Conservation (phyloP, 2,329 filamentous ascomycete genomes). For the Arthrobotrys pseudoclavata region DNA sequence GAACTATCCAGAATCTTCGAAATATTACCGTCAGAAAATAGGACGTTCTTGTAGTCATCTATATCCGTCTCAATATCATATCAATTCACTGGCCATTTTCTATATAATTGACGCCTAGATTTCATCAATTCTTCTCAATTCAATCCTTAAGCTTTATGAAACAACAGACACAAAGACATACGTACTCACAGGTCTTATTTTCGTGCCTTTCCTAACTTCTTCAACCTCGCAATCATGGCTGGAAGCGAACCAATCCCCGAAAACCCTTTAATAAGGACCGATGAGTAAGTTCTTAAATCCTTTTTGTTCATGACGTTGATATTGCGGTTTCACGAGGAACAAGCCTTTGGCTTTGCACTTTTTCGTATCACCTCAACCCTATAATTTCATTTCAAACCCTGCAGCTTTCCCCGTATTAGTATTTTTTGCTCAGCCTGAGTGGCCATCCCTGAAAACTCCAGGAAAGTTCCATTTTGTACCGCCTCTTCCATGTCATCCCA, state of each 20-base stretch:
- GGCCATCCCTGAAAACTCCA: neutral
- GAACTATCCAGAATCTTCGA: constrained; percentile 29
- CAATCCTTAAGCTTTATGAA: neutral
- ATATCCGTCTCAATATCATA: neutral
- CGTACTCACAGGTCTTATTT: neutral
- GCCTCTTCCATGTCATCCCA: neutral
- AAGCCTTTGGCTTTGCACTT: constrained; percentile 16
- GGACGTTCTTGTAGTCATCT: neutral
- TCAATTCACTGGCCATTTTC: constrained; percentile 33
- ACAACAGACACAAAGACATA: neutral
- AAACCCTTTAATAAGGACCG: constrained; percentile 48
- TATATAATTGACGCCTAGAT: constrained; percentile 6
- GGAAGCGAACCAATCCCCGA: constrained; percentile 55
- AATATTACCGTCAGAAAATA: neutral
- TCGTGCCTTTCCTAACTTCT: constrained; percentile 33
- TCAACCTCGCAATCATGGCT: constrained; percentile 33
- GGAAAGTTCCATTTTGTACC: constrained; percentile 39
- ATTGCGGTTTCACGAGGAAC: neutral
- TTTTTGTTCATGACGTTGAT: neutral
- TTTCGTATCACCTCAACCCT: neutral
- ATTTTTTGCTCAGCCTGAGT: no score
- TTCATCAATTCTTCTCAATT: neutral
- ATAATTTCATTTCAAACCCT: neutral
- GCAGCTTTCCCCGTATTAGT: constrained; percentile 14
- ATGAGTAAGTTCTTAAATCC: constrained; percentile 35